phyloP scores from a whole-genome alignment of 1,139 yeast genomes.

The Taphrina deformans region DNA sequence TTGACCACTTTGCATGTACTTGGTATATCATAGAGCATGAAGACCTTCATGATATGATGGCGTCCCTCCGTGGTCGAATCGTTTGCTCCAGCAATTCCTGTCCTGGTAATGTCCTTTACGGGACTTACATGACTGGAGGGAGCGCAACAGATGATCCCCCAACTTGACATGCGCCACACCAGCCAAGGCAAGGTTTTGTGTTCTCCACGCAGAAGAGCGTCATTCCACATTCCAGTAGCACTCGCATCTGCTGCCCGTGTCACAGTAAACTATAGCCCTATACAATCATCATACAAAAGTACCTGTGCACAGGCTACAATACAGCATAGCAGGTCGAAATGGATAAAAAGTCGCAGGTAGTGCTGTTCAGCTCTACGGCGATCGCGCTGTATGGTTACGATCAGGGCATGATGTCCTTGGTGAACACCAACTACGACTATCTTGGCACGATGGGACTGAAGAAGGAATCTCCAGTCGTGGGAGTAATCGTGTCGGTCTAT shows the following conservation, averaged over 20 bases:
- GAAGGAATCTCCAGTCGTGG: slow-evolving; percentile 25
- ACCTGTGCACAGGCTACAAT: background rate
- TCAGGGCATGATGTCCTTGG: slow-evolving; percentile 32
- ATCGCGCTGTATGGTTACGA: slow-evolving; percentile 30
- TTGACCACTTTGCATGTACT: too few species aligned
- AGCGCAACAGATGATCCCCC: background rate
- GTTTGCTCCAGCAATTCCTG: too few species aligned
- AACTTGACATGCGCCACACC: background rate
- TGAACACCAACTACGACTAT: slow-evolving; percentile 27
- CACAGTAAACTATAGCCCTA: too few species aligned
- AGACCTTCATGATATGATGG: too few species aligned
- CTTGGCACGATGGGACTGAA: slow-evolving; percentile 19
- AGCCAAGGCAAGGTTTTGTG: background rate
- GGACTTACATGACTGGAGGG: background rate
- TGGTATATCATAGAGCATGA: too few species aligned
- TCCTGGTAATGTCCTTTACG: too few species aligned
- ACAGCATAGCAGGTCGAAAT: background rate
- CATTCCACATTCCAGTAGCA: background rate
- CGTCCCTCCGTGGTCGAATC: too few species aligned
- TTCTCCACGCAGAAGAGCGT: background rate
- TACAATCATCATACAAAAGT: too few species aligned
- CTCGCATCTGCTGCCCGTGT: background rate
- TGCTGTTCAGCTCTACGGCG: slow-evolving; percentile 19
- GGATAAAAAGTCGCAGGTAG: slow-evolving; percentile 16
- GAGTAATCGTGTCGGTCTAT: slow-evolving; percentile 27